Conservation (phyloP, 345 rosid genomes). For the Toxicodendron radicans region DNA sequence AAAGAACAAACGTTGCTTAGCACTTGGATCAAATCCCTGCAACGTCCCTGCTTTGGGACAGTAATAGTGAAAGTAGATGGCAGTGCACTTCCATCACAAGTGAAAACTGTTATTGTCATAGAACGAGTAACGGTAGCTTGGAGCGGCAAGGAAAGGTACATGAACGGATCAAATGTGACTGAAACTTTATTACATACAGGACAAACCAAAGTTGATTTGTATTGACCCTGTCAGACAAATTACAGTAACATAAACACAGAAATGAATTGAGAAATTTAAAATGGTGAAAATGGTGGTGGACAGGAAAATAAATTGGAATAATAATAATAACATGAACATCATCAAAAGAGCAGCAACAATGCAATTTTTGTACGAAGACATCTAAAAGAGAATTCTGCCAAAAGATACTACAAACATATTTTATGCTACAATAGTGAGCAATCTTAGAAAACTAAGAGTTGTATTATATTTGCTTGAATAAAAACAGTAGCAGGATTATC, state of each 20-base stretch:
- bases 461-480: not conserved
- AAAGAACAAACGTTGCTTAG: slow-evolving; percentile 70
- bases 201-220: slow-evolving; percentile 96
- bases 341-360: not conserved
- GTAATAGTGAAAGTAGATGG: slow-evolving; percentile 69
- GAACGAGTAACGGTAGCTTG: slow-evolving; percentile 81
- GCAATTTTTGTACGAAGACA: not conserved
- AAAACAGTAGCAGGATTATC: not conserved
- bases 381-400: not conserved
- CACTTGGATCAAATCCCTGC: slow-evolving; percentile 83
- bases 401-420: not conserved
- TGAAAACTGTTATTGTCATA: slow-evolving; percentile 69
- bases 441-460: not conserved
- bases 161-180: slow-evolving; percentile 98
- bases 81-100: slow-evolving; percentile 65
- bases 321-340: not conserved
- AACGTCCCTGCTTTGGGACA: slow-evolving; percentile 92
- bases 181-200: slow-evolving; percentile 93
- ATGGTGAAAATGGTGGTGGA: not conserved
- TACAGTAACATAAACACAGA: slow-evolving; percentile 7
- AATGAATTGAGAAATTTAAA: slow-evolving; percentile 15
- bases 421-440: not conserved
- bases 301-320: not conserved
- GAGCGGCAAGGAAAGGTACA: slow-evolving; percentile 99
- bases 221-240: slow-evolving; percentile 76